Base-by-base conservation (phyloP, 345 rosid genomes). In the Laguncularia racemosa region DNA sequence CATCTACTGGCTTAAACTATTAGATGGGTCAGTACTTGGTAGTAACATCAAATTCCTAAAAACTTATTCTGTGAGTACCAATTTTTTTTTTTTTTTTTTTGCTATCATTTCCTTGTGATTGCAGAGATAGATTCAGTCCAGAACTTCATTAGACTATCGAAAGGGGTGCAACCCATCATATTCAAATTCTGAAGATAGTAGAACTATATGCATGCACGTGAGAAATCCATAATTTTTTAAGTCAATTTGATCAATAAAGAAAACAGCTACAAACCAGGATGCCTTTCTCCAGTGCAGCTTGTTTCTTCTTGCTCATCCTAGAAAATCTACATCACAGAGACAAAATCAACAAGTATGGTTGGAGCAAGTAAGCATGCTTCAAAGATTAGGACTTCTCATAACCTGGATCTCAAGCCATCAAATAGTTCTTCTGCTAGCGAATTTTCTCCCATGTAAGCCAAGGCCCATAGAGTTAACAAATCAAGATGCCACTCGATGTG, bases 401-500 rank as follows among this genome's bases (percentile, higher is more conserved):
- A 91, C 98, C 88, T 82, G 60, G 71, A 78, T 60, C 74, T 84
- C 68, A 92, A 73, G 53, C 93, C 91, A 44, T 74, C 60, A 0
- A 86, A 82, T 23, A 92, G 67, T 47, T 76, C 91, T 64, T 73
- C 86, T 49, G 96, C 95, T 71, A 66, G 76, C n/a, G 89, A 77
- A 59, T 70, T 44, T 70, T 89, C 73, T 55, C 88, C 86, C 45
- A 74, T 70, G 57, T 71, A 65, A 20, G 91, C 80, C 67, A 92
- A 72, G 57, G 89, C 96, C 97, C 97, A 85, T 58, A 80, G 52
- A 60, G 76, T 84, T 76, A 89, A 74, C 78, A 89, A 58, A 73
- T 92, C 91, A 17, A 92, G 75, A 69, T 81, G 91, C 96, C 89
- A 92, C 55, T 79, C 91, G 13, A 83, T 40, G 67, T 78, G 69